phyloP scores from a whole-genome alignment of 2,329 filamentous ascomycete genomes.

The Plenodomus lindquistii region DNA sequence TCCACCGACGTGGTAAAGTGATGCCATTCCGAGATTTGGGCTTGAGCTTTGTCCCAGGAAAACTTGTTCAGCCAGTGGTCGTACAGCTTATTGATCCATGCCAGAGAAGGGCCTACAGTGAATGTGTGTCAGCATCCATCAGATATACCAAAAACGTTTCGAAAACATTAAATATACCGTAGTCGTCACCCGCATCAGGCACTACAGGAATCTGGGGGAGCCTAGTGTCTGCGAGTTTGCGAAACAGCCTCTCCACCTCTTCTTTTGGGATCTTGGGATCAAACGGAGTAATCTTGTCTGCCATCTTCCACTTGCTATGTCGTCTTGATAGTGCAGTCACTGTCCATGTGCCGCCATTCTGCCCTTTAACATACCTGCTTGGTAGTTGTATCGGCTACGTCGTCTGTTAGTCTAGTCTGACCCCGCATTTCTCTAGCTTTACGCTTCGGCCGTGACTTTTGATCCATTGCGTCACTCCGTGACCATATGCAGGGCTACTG shows the following conservation, averaged over 20 bases:
- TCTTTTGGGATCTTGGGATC: constrained; percentile 38
- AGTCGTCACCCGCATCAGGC: constrained; percentile 40
- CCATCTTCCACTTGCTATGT: too few relatives aligned
- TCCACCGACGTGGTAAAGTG: constrained; percentile 45
- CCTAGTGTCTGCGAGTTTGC: constrained; percentile 41
- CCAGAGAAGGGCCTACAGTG: constrained; percentile 21
- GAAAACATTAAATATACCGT: constrained; percentile 27
- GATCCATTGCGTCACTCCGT: too few relatives aligned
- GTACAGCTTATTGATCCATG: constrained; percentile 43
- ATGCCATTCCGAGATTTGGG: constrained; percentile 36
- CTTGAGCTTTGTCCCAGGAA: constrained; percentile 39
- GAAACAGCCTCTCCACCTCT: constrained; percentile 43
- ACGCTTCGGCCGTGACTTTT: too few relatives aligned
- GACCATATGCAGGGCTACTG: too few relatives aligned
- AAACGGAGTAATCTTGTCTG: constrained; percentile 33
- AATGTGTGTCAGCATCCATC: background rate
- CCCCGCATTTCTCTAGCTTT: too few relatives aligned
- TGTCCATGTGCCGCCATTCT: too few relatives aligned
- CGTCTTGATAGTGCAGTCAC: too few relatives aligned
- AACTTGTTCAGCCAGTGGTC: constrained; percentile 40
- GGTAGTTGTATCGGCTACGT: too few relatives aligned
- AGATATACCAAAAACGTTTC: too few relatives aligned
- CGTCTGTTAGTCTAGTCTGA: too few relatives aligned
- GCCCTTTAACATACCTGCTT: too few relatives aligned
- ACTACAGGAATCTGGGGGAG: constrained; percentile 41